Evolutionary conservation across 805 yeast genomes (phyloP), one percentile per base, ranked within the genome.

Genomic region (Nakazawaea pomicola): DNA sequence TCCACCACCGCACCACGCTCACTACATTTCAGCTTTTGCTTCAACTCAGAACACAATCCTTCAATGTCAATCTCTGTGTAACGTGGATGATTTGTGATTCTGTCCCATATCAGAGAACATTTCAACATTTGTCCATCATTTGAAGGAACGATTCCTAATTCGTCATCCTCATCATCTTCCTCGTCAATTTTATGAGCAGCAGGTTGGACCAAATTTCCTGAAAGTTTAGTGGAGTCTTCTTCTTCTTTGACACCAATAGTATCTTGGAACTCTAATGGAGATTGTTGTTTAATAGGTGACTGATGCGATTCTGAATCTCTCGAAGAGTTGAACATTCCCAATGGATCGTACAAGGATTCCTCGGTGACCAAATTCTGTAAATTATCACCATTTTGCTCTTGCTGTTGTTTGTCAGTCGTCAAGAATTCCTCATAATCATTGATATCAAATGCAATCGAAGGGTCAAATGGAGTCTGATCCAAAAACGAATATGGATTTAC

Each of bases 81-180:
- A 57, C 83, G 78, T 25, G 99, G 98, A 68, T 93, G 98, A 17
- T 93, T 63, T 2, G 96, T 85, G 29, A 93, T 83, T 55, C 98
- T 75, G 61, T 91, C 98, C 99, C 99, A 93, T 12, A 91, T 83
- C 51, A 89, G 96, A 0, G 95, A 77, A 61, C 99, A 93, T 55
- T 78, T 78, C 62, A 84, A 63, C 50, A 78, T 57, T 11, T 74
- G 68, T 14, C 61, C 63, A 43, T 79, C 83, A 7, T 77, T 83
- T 4, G 83, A 75, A 5, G 95, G 95, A 3, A 87, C 90, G 21
- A 78, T 75, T 42, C 65, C 67, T 19, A 58, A 57, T 53, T 56
- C 67, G 33, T 56, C 65, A 15, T 52, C 58, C 29, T 55, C 67
- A 20, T 57, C 55, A 21, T 23, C 14, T 4, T 33, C 43, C 3